Percentiles rank a stretch among this genome's conserved stretches.
Evolutionary conservation across 371 early-diverging fungal species (phyloP).

Genomic region (Zychaea mexicana): DNA sequence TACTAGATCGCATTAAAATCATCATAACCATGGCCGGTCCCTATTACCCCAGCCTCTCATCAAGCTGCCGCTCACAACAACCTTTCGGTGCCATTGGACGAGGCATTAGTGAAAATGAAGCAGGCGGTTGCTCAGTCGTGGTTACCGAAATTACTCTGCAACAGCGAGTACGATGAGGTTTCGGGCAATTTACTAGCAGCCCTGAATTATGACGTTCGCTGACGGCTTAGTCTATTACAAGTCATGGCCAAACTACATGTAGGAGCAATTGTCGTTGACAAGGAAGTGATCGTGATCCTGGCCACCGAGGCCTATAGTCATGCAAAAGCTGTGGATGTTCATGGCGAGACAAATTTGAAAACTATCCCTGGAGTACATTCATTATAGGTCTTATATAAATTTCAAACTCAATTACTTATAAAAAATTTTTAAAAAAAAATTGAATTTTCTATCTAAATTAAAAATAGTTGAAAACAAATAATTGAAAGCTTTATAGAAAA

Average conservation of each 20-base stretch:
- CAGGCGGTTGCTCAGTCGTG: not conserved
- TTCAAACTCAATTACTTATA: no score
- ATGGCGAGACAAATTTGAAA: not conserved
- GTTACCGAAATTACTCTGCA: not conserved
- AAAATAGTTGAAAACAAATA: no score
- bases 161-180: not conserved
- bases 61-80: not conserved
- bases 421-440: no score
- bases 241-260: conserved; percentile 7
- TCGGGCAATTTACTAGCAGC: not conserved
- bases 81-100: not conserved
- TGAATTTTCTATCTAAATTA: no score
- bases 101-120: not conserved
- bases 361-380: no score
- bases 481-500: no score
- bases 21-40: no score
- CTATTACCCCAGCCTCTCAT: not conserved
- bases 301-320: conserved; percentile 5
- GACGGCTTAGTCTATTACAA: not conserved
- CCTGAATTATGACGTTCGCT: conserved; percentile 5
- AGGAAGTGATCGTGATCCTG: not conserved
- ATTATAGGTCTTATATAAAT: no score
- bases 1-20: no score
- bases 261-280: conserved; percentile 4
- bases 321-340: conserved; percentile 4